A percentile compares a stretch with the other conserved stretches of the same genome.
Evolutionary conservation across 495 filamentous ascomycete genomes (phyloP).

Genomic region (Penicillium coprophilum): DNA sequence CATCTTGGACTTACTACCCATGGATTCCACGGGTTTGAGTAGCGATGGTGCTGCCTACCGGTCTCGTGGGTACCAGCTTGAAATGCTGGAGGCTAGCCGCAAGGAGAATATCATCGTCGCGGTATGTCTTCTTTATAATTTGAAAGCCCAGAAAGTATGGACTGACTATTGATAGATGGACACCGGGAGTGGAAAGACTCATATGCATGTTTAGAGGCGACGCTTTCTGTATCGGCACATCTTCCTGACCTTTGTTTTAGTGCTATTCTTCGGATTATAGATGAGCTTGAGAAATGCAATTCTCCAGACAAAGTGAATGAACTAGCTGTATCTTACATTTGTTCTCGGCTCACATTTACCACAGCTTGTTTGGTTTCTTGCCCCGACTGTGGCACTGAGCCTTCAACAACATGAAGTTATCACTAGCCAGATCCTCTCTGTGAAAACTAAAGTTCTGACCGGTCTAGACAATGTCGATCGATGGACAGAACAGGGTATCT

Average conservation of each 20-base stretch:
- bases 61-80: conserved; percentile 76
- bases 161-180: conserved; percentile 64
- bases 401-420: conserved; percentile 71
- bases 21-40: neutral
- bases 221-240: neutral
- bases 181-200: conserved; percentile 90
- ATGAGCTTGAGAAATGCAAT: conserved; percentile 64
- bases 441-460: conserved; percentile 61
- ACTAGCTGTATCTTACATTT: neutral
- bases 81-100: conserved; percentile 87
- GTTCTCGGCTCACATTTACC: conserved; percentile 9
- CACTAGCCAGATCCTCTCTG: conserved; percentile 57
- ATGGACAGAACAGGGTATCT: conserved; percentile 70
- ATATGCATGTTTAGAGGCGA: conserved; percentile 60
- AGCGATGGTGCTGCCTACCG: conserved; percentile 23
- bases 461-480: conserved; percentile 69
- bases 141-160: neutral
- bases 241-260: conserved; percentile 38
- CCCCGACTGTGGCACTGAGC: conserved; percentile 73
- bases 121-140: conserved; percentile 45
- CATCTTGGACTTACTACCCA: neutral
- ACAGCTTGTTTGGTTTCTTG: conserved; percentile 83
- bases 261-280: conserved; percentile 73
- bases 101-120: conserved; percentile 80
- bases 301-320: conserved; percentile 56